Evolutionary conservation across 2,329 filamentous ascomycete species (phyloP).

Genomic region (Colletotrichum acutatum): DNA sequence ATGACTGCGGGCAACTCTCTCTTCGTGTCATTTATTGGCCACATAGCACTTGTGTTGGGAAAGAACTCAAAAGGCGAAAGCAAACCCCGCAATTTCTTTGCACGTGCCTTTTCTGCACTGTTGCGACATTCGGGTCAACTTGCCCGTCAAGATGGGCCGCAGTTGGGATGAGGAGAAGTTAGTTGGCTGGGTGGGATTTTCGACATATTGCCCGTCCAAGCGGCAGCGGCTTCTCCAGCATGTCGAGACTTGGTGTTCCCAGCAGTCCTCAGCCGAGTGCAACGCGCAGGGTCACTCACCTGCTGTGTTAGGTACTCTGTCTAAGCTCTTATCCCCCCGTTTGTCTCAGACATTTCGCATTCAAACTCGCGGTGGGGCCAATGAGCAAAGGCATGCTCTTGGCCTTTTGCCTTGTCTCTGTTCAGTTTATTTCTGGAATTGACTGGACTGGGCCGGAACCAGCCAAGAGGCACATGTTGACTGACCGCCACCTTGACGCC

Average conservation of each 20-base stretch:
- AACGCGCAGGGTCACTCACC: background rate
- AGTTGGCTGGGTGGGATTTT: background rate
- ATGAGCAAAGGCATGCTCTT: background rate
- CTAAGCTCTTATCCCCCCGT: background rate
- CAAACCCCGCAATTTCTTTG: constrained; percentile 3
- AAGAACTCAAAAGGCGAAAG: background rate
- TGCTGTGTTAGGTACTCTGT: background rate
- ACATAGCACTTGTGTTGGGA: background rate
- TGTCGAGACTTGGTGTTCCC: background rate
- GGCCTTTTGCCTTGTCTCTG: background rate
- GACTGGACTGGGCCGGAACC: background rate
- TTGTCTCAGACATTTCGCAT: background rate
- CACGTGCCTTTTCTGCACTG: background rate
- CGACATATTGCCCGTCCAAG: background rate
- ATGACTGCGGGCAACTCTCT: no score
- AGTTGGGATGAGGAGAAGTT: background rate
- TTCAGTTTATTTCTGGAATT: background rate
- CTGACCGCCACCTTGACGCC: background rate
- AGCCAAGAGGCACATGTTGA: background rate
- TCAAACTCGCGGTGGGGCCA: background rate
- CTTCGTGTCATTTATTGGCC: background rate
- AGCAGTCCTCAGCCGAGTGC: background rate
- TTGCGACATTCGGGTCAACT: background rate
- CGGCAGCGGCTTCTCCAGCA: background rate
- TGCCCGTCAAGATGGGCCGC: background rate